Base-by-base conservation (phyloP, 495 filamentous ascomycete genomes). In the Penicillium herquei region DNA sequence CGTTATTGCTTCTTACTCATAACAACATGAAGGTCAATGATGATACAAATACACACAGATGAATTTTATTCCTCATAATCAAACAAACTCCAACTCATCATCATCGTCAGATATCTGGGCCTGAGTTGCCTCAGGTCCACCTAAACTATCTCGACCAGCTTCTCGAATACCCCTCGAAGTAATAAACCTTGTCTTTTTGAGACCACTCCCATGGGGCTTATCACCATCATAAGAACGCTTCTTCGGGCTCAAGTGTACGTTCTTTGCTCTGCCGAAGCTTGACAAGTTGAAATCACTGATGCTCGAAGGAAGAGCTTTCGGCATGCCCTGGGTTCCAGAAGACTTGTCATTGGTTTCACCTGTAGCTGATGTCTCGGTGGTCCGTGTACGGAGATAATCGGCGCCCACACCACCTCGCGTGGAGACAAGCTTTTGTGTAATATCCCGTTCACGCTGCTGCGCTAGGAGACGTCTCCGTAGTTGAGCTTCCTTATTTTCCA, bases 131-230 rank as follows among this genome's bases (percentile, higher is more conserved):
- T 59, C 76, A 56, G 63, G 77, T 3, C 75, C 79, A 32, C 87
- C 87, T 4, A 90, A 57, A 63, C 89, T 91, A 57, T 92, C 88
- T 55, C 87, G 78, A 3, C 88, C 88, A 0, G 89, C 87, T 66
- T 89, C 87, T 62, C 82, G 81, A 54, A 90, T 90, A 0, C 88
- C 89, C 66, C 85, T 87, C 26, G 83, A 81, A 32, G 85, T 92
- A 39, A 91, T 81, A 63, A 95, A 94, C 14, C 90, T 76, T 12
- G 89, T 94, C 76, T 92, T 94, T 71, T 94, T 93, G 11, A 76
- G 69, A 4, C 65, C 66, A 21, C 65, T 72, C 61, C 66, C 69
- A 54, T 67, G 70, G 17, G 67, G 67, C 42, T 66, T 71, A 51
- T 70, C 64, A 26, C 64, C 68, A 11, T 66, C 66, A 51, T 70